These are phyloP conservation scores for Talinum fruticosum DNA, from an alignment of 148 eudicot species.

Conservation along the genomic window DNA sequence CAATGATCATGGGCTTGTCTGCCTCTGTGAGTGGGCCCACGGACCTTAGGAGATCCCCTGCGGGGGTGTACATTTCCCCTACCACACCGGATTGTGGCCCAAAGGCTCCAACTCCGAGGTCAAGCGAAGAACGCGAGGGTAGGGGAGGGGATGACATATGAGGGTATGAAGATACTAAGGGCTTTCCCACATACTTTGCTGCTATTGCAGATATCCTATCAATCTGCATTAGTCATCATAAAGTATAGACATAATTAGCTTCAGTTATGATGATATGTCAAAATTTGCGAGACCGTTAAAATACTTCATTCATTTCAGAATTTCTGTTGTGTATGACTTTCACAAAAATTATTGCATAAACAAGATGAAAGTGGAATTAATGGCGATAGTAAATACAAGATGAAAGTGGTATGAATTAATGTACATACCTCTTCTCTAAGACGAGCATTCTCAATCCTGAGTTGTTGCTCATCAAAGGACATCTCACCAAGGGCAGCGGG, in stretches of 20 bases:
- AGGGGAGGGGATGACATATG: slow-evolving; percentile 32
- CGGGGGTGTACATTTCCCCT: slow-evolving; percentile 64
- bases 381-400: no score
- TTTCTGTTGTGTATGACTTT: no score
- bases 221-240: slow-evolving; percentile 39
- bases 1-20: slow-evolving; percentile 72
- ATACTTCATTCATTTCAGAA: not conserved
- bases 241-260: not conserved
- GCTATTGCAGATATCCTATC: slow-evolving; percentile 95
- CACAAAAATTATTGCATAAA: no score
- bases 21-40: slow-evolving; percentile 70
- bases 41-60: slow-evolving; percentile 65
- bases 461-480: slow-evolving; percentile 95
- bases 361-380: no score
- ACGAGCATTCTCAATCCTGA: slow-evolving; percentile 90
- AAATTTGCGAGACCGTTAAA: not conserved
- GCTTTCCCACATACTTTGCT: slow-evolving; percentile 95
- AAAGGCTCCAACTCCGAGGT: slow-evolving; percentile 59
- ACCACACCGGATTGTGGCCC: slow-evolving; percentile 49
- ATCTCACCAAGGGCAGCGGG: slow-evolving; percentile 90
- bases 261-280: not conserved
- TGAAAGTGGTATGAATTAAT: no score
- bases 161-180: slow-evolving; percentile 61
- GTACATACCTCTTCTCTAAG: slow-evolving; percentile 73
- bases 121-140: slow-evolving; percentile 63